These are phyloP conservation scores for Murraya paniculata DNA, from an alignment of 345 rosid species.

Conservation along the genomic window DNA sequence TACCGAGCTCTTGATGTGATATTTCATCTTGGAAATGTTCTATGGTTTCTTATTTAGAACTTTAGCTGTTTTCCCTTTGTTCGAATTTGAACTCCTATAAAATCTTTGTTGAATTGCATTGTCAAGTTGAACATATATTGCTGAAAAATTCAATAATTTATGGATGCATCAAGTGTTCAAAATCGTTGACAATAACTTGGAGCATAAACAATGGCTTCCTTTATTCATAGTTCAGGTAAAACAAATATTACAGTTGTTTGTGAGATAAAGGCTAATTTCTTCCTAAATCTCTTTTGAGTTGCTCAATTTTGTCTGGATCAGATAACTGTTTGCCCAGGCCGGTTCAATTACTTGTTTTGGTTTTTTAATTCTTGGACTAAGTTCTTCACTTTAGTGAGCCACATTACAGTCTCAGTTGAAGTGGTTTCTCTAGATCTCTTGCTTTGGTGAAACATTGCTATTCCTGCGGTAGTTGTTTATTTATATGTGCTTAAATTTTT, in stretches of 20 bases:
- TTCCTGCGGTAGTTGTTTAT: not conserved
- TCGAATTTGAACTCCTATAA: not conserved
- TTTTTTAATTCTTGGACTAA: not conserved
- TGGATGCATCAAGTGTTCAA: not conserved
- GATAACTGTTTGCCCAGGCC: not conserved
- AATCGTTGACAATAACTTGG: not conserved
- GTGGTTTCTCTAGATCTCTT: not conserved
- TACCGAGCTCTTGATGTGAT: conserved; percentile 1
- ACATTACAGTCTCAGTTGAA: not conserved
- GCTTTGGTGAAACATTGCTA: not conserved
- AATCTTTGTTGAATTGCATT: not conserved
- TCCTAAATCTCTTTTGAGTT: not conserved
- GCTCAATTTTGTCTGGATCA: not conserved
- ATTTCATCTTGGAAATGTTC: not conserved
- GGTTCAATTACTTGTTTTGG: not conserved
- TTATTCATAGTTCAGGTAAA: not conserved
- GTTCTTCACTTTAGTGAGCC: not conserved
- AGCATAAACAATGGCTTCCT: not conserved
- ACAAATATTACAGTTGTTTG: not conserved
- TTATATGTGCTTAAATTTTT: not conserved
- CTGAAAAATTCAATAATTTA: not conserved
- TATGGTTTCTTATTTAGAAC: not conserved
- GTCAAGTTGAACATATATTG: not conserved
- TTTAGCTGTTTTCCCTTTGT: not conserved
- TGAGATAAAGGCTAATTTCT: not conserved